A percentile compares a stretch with the other conserved stretches of the same genome.
Evolutionary conservation across 2,329 filamentous ascomycete genomes (phyloP).

Genomic region (Sclerotinia spermophila): DNA sequence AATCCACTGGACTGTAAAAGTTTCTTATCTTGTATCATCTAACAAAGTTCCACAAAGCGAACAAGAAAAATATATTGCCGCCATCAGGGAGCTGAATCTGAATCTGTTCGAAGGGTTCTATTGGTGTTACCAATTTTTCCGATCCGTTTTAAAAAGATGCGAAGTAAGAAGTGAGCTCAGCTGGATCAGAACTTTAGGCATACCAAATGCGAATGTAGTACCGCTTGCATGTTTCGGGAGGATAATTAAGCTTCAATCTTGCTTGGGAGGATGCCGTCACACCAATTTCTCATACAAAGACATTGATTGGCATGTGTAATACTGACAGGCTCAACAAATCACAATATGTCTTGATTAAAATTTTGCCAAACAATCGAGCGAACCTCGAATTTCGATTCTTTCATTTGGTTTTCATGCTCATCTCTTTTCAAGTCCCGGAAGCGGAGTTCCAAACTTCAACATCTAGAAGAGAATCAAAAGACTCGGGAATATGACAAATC

Average conservation of each 20-base stretch:
- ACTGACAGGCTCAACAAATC: neutral
- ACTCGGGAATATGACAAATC: neutral
- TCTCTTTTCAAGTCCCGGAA: neutral
- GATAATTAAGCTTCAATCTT: neutral
- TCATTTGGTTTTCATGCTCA: neutral
- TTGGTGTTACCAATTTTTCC: neutral
- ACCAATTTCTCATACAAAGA: slow-evolving; percentile 1
- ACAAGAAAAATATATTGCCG: neutral
- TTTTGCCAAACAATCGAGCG: neutral
- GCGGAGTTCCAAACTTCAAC: neutral
- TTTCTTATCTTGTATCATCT: neutral
- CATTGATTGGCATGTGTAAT: neutral
- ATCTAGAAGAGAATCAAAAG: neutral
- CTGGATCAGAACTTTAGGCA: neutral
- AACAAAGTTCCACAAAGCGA: neutral
- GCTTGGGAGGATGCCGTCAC: neutral
- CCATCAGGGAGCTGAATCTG: neutral
- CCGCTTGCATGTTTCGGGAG: neutral
- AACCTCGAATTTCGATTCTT: neutral
- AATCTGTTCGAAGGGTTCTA: neutral
- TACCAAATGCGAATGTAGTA: neutral
- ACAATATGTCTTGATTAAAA: neutral
- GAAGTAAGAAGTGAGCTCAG: neutral
- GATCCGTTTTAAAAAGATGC: no score
- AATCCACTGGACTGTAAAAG: neutral